phyloP scores from a whole-genome alignment of 345 rosid species.

The Citrus unshiu region DNA sequence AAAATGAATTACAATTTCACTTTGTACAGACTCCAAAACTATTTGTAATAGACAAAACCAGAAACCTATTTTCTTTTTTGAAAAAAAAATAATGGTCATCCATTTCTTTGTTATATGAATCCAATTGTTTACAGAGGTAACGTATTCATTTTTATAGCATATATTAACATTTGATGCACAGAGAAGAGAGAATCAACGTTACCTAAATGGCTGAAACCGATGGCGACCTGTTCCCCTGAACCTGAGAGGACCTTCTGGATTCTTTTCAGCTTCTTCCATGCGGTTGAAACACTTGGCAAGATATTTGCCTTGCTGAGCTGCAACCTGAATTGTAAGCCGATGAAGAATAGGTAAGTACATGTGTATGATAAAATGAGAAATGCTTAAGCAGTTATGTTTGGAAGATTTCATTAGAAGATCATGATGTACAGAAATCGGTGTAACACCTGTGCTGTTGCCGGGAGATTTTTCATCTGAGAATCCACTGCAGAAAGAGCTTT shows the following conservation, averaged over 20 bases:
- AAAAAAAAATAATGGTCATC: background rate
- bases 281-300: slow-evolving; percentile 95
- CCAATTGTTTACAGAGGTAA: background rate
- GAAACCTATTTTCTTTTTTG: background rate
- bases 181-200: background rate
- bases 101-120: background rate
- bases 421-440: background rate
- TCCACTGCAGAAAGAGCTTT: slow-evolving; percentile 81
- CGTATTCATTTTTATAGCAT: background rate
- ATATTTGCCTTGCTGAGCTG: slow-evolving; percentile 89
- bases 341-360: background rate
- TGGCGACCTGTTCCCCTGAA: slow-evolving; percentile 96
- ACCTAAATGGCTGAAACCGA: slow-evolving; percentile 95
- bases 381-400: background rate
- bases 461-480: slow-evolving; percentile 84
- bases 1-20: background rate
- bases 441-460: slow-evolving; percentile 93
- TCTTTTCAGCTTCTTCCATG: slow-evolving; percentile 75
- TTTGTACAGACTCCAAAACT: background rate
- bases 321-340: slow-evolving; percentile 49
- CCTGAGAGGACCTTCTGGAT: slow-evolving; percentile 94
- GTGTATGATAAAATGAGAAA: background rate
- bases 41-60: background rate
- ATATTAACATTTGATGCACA: background rate
- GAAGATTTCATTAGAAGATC: background rate